Percentiles rank a stretch among this genome's conserved stretches.
These are phyloP conservation scores for Lipomyces kockii DNA, from an alignment of 805 yeast genomes.

Conservation along the genomic window DNA sequence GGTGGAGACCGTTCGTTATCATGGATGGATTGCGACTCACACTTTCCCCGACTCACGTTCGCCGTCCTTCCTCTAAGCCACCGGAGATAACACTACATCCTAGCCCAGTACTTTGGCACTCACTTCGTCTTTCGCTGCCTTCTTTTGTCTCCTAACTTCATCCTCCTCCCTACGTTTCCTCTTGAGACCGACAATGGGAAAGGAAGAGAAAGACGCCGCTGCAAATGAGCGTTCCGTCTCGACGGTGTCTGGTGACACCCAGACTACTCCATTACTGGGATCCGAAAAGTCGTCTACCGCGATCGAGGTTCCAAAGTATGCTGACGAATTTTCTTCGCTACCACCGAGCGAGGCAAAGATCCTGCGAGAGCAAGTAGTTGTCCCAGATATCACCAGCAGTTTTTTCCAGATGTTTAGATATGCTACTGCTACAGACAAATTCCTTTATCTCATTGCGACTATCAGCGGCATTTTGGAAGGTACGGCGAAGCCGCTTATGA, in stretches of 20 bases:
- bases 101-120: no score
- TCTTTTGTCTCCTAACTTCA: background rate
- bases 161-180: background rate
- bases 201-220: background rate
- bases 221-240: background rate
- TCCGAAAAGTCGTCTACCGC: conserved; percentile 20
- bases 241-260: conserved; percentile 4
- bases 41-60: background rate
- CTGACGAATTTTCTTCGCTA: conserved; percentile 41
- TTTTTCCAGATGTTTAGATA: conserved; percentile 45
- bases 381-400: conserved; percentile 38
- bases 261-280: conserved; percentile 28
- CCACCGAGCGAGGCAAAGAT: conserved; percentile 44
- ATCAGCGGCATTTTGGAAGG: conserved; percentile 40
- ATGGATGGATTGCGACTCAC: background rate
- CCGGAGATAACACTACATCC: background rate
- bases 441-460: conserved; percentile 42
- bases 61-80: no score
- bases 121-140: background rate
- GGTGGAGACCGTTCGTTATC: no score
- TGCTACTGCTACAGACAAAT: conserved; percentile 41
- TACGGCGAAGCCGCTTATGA: conserved; percentile 49
- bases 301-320: conserved; percentile 18
- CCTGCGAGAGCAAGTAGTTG: conserved; percentile 45
- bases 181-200: background rate